These are phyloP conservation scores for Mycena latifolia DNA, from an alignment of 768 basidiomycete genomes.

Conservation along the genomic window DNA sequence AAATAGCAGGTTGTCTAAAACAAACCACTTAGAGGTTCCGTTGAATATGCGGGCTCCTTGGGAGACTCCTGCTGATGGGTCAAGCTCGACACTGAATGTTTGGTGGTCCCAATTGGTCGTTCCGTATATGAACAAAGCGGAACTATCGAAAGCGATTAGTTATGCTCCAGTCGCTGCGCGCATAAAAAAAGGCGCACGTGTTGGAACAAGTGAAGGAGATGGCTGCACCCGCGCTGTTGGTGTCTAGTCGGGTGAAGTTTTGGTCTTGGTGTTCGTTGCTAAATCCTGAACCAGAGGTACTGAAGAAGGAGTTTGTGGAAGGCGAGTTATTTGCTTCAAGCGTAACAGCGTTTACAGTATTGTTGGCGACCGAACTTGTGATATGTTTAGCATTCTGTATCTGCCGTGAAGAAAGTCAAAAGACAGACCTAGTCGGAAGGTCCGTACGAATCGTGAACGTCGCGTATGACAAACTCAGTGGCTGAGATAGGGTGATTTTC, in stretches of 20 bases:
- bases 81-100: conserved; percentile 29
- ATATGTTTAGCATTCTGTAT: neutral
- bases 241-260: conserved; percentile 35
- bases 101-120: conserved; percentile 36
- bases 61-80: conserved; percentile 34
- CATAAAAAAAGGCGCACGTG: conserved; percentile 19
- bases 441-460: conserved; percentile 30
- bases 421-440: neutral
- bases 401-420: neutral
- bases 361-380: conserved; percentile 23
- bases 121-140: conserved; percentile 35
- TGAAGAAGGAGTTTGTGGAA: conserved; percentile 33
- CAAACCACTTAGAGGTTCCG: conserved; percentile 40
- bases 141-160: conserved; percentile 15
- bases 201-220: conserved; percentile 32
- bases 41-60: conserved; percentile 35
- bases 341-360: conserved; percentile 24
- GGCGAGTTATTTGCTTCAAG: conserved; percentile 21
- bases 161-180: neutral
- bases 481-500: conserved; percentile 24
- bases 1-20: conserved; percentile 33
- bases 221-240: conserved; percentile 19
- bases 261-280: conserved; percentile 30
- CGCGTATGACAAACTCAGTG: conserved; percentile 28
- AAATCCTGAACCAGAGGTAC: conserved; percentile 22